Base-by-base conservation (phyloP, 768 basidiomycete genomes). In the Amanita phalloides region DNA sequence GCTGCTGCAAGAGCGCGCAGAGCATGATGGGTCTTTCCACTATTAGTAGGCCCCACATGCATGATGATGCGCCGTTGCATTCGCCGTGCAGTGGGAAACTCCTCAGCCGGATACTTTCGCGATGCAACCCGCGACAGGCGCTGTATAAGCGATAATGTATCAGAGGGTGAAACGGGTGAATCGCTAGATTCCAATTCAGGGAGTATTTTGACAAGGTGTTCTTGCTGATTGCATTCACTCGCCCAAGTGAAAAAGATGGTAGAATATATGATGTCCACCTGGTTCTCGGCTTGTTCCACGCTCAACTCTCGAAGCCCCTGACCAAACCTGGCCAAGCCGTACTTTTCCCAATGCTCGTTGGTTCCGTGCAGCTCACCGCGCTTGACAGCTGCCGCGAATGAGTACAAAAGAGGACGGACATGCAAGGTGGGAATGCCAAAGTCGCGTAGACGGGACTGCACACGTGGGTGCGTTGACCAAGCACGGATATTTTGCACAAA, bases 31-130 rank as follows among this genome's bases (percentile, higher is more conserved):
- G 95, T 99, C 70, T 99, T 99, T 28, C 95, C 96, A 55, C 89
- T 90, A 66, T 98, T 99, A 21, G 96, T 98, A 0, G 96, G 96
- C 0, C 95, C 96, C 37, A 99, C 91, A 60, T 99, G 95, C 74
- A 98, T 84, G 64, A 94, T 85, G 58, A 98, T 71, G 58, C 84
- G 89, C 17, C 94, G 77, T 14, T 72, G 75, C 56, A 82, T 68
- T 9, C 64, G 60, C 8, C 95, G 81, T 0, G 91, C 81, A 7
- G 48, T 14, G 0, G 68, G 60, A 58, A 63, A 82, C 9, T 67
- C 61, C 53, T 82, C 81, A 0, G 73, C 74, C 0, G 77, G 76
- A 52, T 68, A 66, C 23, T 66, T 59, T 11, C 66, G 56, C 57
- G 76, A 67, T 2, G 72, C 68, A 4, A 70, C 64, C 1, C 55